Percentiles rank a stretch among this genome's conserved stretches.
Conservation (phyloP, 2,329 filamentous ascomycete species). For the Claviceps paspali region DNA sequence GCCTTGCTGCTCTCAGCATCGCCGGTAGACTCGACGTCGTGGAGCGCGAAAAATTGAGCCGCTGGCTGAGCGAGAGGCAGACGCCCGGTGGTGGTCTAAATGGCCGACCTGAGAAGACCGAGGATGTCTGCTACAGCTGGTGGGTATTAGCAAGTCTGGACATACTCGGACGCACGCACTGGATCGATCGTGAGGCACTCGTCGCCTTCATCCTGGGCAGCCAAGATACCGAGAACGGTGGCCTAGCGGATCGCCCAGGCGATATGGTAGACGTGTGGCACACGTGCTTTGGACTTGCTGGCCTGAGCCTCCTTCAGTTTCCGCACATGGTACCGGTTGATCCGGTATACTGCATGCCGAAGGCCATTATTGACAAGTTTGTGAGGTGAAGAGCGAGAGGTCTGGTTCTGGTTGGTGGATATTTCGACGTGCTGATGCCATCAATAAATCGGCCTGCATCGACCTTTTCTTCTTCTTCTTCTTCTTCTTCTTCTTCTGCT, state of each 20-base stretch:
- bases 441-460: not conserved
- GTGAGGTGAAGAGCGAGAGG: conserved; percentile 19
- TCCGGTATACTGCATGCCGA: conserved; percentile 76
- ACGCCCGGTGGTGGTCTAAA: conserved; percentile 78
- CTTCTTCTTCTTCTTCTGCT: not conserved
- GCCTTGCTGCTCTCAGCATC: conserved; percentile 74
- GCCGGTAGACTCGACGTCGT: conserved; percentile 68
- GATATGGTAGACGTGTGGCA: conserved; percentile 98
- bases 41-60: conserved; percentile 65
- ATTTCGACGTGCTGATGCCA: not conserved
- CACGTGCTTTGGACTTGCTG: conserved; percentile 77
- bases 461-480: not conserved
- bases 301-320: conserved; percentile 69
- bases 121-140: conserved; percentile 98
- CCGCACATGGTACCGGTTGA: conserved; percentile 68
- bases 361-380: conserved; percentile 45
- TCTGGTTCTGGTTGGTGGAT: no score
- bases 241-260: conserved; percentile 78
- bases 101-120: conserved; percentile 83
- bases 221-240: conserved; percentile 73
- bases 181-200: conserved; percentile 78
- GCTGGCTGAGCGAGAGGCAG: conserved; percentile 90
- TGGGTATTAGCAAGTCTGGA: conserved; percentile 89
- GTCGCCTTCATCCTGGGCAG: conserved; percentile 70
- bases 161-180: conserved; percentile 77